Conservation (phyloP, 306 rosid genomes). For the Rosa lucieae region DNA sequence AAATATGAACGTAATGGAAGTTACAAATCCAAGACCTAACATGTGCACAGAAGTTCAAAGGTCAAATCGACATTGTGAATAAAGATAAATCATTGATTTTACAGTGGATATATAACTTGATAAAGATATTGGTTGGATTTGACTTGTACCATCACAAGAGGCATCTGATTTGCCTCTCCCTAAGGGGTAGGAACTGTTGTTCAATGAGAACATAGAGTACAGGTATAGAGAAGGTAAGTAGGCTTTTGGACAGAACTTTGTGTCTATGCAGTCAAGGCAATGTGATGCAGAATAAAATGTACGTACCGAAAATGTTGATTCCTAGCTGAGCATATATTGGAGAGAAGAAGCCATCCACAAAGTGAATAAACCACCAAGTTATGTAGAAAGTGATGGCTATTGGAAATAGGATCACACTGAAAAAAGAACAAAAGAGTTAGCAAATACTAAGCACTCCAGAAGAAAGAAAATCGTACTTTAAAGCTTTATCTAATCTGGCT, state of each 20-base stretch:
- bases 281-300: neutral
- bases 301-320: constrained; percentile 79
- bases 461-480: neutral
- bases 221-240: neutral
- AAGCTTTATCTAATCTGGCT: neutral
- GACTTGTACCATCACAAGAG: neutral
- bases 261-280: neutral
- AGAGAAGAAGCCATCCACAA: constrained; percentile 87
- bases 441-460: constrained; percentile 5
- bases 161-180: neutral
- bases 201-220: neutral
- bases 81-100: neutral
- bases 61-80: neutral
- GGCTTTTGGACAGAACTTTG: neutral
- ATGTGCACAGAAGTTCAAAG: constrained; percentile 23
- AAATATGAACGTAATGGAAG: constrained; percentile 86
- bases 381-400: constrained; percentile 89
- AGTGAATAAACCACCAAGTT: constrained; percentile 97
- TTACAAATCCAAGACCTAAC: constrained; percentile 85
- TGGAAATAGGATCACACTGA: constrained; percentile 87
- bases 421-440: constrained; percentile 29
- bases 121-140: neutral
- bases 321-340: constrained; percentile 90
- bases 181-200: neutral
- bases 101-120: neutral